Base-by-base conservation (phyloP, 2,329 filamentous ascomycete genomes). In the Thelonectria rubi region DNA sequence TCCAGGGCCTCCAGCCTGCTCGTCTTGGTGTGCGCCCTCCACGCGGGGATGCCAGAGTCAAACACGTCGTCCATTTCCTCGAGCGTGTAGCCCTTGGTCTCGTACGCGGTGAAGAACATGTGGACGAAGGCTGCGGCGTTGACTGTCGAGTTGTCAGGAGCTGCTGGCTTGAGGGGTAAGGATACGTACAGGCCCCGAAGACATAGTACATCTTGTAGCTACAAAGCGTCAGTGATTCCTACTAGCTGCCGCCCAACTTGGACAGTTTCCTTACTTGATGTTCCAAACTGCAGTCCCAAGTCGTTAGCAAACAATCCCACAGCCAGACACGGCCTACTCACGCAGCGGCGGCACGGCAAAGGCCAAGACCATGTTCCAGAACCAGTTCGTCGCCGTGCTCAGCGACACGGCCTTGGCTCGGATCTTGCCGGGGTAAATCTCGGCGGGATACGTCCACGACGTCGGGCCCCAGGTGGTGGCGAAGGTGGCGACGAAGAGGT, bases 51-150 rank as follows among this genome's bases (percentile, higher is more conserved):
- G 0, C 84, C 85, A 8, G 82, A 81, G 67, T 86, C 81, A 73
- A 94, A 94, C 65, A 93, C 88, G 14, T 86, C 86, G 66, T 91
- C 90, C 75, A 93, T 88, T 73, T 94, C 90, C 72, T 94, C 91
- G 1, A 94, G 84, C 0, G 89, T 90, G 76, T 88, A 91, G 12
- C 90, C 90, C 64, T 87, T 86, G 0, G 90, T 93, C 76, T 92
- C 82, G 0, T 89, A 89, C 1, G 80, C 79, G 20, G 80, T 72
- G 65, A 93, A 81, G 73, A 86, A 86, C 71, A 91, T 87, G 73
- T 93, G 90, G 53, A 93, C 73, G 42, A 88, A 87, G 69, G 91
- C 90, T 6, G 82, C 81, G 1, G 82, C 82, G 73, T 90, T 91
- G 80, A 93, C 68, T 72, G 46, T 7, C 3, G 10, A 3, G 7